Base-by-base conservation (phyloP, 1,284 basidiomycete species). In the Athelia sp. region DNA sequence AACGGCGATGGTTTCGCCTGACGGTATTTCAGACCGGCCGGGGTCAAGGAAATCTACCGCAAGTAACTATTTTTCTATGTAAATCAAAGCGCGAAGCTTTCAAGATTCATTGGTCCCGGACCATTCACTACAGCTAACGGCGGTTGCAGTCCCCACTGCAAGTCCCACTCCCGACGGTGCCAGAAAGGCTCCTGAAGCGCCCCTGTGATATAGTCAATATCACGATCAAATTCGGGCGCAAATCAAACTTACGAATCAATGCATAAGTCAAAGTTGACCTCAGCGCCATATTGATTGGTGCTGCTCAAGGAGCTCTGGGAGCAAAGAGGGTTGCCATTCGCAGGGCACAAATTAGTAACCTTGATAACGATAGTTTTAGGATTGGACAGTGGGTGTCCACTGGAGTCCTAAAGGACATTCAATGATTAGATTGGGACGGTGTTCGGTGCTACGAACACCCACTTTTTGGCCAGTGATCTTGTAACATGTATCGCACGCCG, bases 211-310 rank as follows among this genome's bases (percentile, higher is more conserved):
- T 40, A 29, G n/a, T 29, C 4, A 29, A 9, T 40, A 40, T 40
- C n/a, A n/a, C 8, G 4, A 8, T 40, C 36, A 40, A 40, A 40
- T 17, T 8, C 36, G 9, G n/a, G 36, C 19, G 19, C 26, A 40
- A n/a, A 40, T 8, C 6, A n/a, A 9, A n/a, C 36, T 40, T 21
- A 40, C 43, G 43, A 44, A 22, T 44, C 23, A 23, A 44, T 44
- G 43, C 43, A 44, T 9, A 44, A n/a, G 24, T 44, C 43, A 26
- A 44, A 44, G 43, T 44, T 44, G 23, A 44, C 43, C 10, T 44
- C 24, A n/a, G 43, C 43, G 18, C 43, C 43, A n/a, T 44, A 44
- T 26, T 44, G 43, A 26, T 44, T 44, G 21, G 23, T 26, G 23
- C 24, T 26, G 23, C 8, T 26, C 43, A 26, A 23, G 43, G 14